phyloP scores from a whole-genome alignment of 176 grass and related monocot species.

The Musa schizocarpa region DNA sequence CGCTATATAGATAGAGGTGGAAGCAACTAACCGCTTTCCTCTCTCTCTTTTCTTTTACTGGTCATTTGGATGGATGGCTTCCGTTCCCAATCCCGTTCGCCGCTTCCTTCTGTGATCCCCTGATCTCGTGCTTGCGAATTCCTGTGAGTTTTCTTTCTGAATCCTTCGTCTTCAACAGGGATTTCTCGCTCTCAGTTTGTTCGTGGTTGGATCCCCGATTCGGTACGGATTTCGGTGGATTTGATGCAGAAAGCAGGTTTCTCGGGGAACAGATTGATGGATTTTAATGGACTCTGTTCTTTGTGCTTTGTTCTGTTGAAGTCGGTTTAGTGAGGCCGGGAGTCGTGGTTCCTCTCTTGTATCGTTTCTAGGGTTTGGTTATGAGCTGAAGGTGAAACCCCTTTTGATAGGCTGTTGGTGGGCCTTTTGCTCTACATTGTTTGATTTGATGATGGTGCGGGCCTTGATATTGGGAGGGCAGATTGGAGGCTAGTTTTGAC shows the following conservation, averaged over 20 bases:
- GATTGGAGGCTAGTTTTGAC: neutral
- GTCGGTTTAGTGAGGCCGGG: neutral
- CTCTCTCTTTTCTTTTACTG: neutral
- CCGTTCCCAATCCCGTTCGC: neutral
- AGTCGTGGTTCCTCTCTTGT: neutral
- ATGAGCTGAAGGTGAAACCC: neutral
- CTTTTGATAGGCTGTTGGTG: neutral
- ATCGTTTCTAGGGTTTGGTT: neutral
- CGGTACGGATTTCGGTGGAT: neutral
- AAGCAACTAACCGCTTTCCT: neutral
- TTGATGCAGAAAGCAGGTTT: neutral
- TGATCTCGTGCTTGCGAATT: neutral
- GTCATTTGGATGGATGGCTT: neutral
- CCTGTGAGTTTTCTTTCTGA: neutral
- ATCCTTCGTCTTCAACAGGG: neutral
- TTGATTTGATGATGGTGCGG: neutral
- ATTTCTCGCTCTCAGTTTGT: neutral
- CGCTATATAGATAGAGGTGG: neutral
- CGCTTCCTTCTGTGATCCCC: neutral
- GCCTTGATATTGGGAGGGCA: neutral
- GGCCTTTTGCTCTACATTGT: neutral
- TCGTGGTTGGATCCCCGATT: neutral
- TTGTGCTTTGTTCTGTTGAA: neutral
- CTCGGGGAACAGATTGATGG: neutral
- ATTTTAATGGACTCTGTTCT: neutral